Base-by-base conservation (phyloP, 768 basidiomycete species). In the Wakefieldia striispora region DNA sequence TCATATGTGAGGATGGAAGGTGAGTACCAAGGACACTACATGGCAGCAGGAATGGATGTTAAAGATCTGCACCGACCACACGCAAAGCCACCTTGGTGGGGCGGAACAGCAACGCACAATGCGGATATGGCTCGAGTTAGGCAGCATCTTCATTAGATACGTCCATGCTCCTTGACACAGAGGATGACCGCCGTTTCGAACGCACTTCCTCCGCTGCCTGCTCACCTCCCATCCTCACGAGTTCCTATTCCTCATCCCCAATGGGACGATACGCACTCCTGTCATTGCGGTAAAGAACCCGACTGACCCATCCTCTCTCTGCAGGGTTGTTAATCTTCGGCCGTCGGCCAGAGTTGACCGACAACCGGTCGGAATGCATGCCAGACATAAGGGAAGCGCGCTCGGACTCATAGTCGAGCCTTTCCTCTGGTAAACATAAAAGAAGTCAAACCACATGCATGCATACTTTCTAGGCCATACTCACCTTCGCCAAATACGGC, bases 401-500 rank as follows among this genome's bases (percentile, higher is more conserved):
- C 59, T 80, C 78, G 6, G 83, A 83, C 50, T 83, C 83, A 50
- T 88, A 82, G 55, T 88, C 86, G 21, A 81, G 62, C 47, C 75
- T 72, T 65, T 82, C 84, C 64, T 86, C 80, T 58, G 73, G 66
- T 24, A 40, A 43, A 29, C 16, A 14, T 38, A 33, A 16, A 33
- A 33, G 2, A 33, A 33, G 33, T 59, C 34, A 54, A 40, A 42
- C 7, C n/a, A 29, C 19, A 8, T 67, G 64, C 69, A 13, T 10
- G 46, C 17, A 13, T 13, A 17, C n/a, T 17, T 13, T 39, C 16
- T 34, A 26, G 39, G 24, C 36, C n/a, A 13, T 9, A 27, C 37
- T 44, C 21, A 84, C 87, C 88, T 83, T 94, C 91, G 39, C 91
- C 87, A 67, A 95, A 95, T 16, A 93, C 83, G 21, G 78, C 82